Base-by-base conservation (phyloP, 148 eudicot genomes). In the Rhododendron kiyosumense region DNA sequence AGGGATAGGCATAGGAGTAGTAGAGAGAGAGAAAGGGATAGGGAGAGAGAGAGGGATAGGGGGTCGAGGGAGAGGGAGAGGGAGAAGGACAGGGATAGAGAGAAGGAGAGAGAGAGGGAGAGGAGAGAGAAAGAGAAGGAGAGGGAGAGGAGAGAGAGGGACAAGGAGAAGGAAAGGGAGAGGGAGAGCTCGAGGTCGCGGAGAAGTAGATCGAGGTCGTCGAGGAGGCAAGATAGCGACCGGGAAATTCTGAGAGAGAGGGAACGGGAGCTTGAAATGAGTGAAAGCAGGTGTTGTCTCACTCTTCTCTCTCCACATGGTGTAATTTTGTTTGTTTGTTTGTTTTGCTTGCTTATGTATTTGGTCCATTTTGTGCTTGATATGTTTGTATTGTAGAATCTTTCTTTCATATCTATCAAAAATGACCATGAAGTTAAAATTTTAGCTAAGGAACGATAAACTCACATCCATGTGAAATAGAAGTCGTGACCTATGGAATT, bases 271-370 rank as follows among this genome's bases (percentile, higher is more conserved):
- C 81, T 92, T 36, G 98, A 93, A 34, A n/a, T 83, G 79, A 89
- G 98, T 79, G 99, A 94, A 4, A 93, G 91, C 95, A 95, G 99
- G 98, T 95, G 89, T 85, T 85, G 43, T 84, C 12, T 83, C 57
- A 6, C 57, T 34, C 20, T 20, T 43, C 38, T 28, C 4, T 26
- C 49, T 57, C 13, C 14, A 22, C 9, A 52, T 77, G 7, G 48
- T 61, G 69, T 73, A 13, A 45, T 79, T 30, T 51, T 41, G 45
- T 41, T 45, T 26, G 82, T 67, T 1, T 41, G 54, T 59, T 5
- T n/a, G n/a, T n/a, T n/a, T n/a, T 81, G 80, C 43, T 15, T 84
- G 14, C 15, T 0, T 81, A 9, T 13, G 6, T 22, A 4, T 8
- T 63, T 18, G 11, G 49, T 71, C 0, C 84, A 13, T 67, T 84